Evolutionary conservation across 345 rosid genomes (phyloP).

Genomic region (Litchi chinensis): DNA sequence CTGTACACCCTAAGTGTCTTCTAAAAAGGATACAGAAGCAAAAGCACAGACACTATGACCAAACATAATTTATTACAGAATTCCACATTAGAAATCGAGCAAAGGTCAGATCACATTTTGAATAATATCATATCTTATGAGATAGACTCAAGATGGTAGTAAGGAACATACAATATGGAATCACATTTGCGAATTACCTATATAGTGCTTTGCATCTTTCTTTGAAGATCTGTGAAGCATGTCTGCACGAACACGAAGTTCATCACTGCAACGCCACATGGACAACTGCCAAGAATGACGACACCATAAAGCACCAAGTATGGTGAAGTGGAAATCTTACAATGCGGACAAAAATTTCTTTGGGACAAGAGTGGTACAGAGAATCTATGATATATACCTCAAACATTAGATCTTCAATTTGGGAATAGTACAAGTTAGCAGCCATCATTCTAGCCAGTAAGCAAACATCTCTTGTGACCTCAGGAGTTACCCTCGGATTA

Average conservation of each 20-base stretch:
- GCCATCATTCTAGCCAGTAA: constrained; percentile 99
- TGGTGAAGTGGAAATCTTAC: neutral
- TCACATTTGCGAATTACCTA: constrained; percentile 51
- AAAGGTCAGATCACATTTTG: neutral
- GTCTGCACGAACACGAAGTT: constrained; percentile 78
- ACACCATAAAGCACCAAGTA: neutral
- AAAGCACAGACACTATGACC: neutral
- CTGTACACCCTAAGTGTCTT: too few species aligned
- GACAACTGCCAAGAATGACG: constrained; percentile 65
- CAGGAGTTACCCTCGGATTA: constrained; percentile 98
- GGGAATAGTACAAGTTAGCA: constrained; percentile 85
- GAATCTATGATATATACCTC: constrained; percentile 53
- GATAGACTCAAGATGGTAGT: neutral
- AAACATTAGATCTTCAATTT: constrained; percentile 96
- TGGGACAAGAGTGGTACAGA: neutral
- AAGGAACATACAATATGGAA: neutral
- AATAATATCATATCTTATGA: neutral
- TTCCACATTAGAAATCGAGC: neutral
- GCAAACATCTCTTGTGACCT: constrained; percentile 99
- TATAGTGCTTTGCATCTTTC: constrained; percentile 96
- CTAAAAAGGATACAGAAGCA: neutral
- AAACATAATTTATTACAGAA: neutral
- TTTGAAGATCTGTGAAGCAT: constrained; percentile 73
- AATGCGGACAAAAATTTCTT: constrained; percentile 7
- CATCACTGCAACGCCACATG: constrained; percentile 99